Conservation (phyloP, 2,329 filamentous ascomycete genomes). For the Nemania serpens region DNA sequence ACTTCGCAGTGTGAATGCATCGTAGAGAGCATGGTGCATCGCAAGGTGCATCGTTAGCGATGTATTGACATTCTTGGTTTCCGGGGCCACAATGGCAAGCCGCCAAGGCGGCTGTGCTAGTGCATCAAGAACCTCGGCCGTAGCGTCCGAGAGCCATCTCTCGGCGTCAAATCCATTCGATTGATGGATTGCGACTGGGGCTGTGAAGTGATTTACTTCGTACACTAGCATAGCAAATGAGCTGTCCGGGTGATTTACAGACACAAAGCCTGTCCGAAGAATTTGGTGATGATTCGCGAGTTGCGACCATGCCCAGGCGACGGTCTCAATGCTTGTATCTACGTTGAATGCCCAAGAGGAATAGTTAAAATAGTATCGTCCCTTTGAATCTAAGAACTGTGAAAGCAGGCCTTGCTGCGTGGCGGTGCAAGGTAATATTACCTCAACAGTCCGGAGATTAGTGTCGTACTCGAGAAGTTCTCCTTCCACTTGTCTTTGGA, state of each 20-base stretch:
- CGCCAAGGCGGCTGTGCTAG: conserved; percentile 67
- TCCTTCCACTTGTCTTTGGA: conserved; percentile 41
- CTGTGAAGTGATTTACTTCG: conserved; percentile 16
- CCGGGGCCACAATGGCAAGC: conserved; percentile 51
- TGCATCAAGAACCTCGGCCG: conserved; percentile 44
- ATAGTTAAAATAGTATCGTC: conserved; percentile 76
- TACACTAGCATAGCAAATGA: conserved; percentile 80
- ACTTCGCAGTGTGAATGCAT: conserved; percentile 72
- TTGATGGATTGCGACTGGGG: conserved; percentile 31
- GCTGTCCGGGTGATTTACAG: conserved; percentile 61
- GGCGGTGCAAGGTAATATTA: conserved; percentile 77
- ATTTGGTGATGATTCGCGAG: conserved; percentile 67
- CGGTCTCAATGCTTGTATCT: conserved; percentile 42
- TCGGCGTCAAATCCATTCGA: conserved; percentile 38
- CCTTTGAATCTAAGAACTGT: conserved; percentile 70
- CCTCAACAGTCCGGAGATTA: conserved; percentile 44
- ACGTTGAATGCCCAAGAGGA: conserved; percentile 58
- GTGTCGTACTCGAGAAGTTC: conserved; percentile 37
- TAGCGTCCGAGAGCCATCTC: conserved; percentile 46
- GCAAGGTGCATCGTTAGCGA: conserved; percentile 48
- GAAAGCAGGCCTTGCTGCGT: conserved; percentile 81
- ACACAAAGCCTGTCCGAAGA: conserved; percentile 74
- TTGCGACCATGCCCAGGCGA: conserved; percentile 64
- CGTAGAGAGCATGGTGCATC: conserved; percentile 83
- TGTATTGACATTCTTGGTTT: not conserved